A percentile compares a stretch with the other conserved stretches of the same genome.
Evolutionary conservation across 192 early-diverging fungal species (phyloP).

Genomic region (Fimicolochytrium jonesii): DNA sequence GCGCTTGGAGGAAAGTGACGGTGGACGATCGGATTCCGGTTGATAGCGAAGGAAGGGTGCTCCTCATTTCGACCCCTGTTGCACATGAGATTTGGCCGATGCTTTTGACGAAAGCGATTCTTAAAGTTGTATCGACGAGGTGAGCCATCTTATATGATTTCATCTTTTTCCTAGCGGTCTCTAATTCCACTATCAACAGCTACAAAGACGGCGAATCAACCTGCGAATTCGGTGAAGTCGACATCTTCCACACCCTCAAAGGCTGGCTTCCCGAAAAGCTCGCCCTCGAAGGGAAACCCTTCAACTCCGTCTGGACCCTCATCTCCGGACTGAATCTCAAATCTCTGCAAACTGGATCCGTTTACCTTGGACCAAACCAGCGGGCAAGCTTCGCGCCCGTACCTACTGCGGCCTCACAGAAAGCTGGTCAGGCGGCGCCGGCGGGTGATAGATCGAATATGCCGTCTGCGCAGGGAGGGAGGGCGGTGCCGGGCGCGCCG

Average conservation of each 20-base stretch:
- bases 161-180: no score
- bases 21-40: conserved; percentile 62
- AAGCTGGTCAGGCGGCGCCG: no score
- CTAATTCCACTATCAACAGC: conserved; percentile 8
- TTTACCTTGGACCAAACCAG: no score
- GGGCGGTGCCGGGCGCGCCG: not conserved
- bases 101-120: conserved; percentile 52
- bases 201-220: conserved; percentile 34
- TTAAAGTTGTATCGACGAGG: conserved; percentile 52
- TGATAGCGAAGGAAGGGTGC: conserved; percentile 45
- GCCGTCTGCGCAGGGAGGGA: conserved; percentile 3
- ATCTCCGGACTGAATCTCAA: conserved; percentile 25
- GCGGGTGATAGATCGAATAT: conserved; percentile 16
- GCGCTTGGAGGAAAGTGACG: conserved; percentile 55
- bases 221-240: conserved; percentile 51
- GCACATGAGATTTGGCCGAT: conserved; percentile 55
- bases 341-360: no score
- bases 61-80: conserved; percentile 34
- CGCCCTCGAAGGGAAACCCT: conserved; percentile 12
- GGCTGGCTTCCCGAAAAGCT: conserved; percentile 52
- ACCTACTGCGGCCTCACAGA: no score
- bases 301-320: conserved; percentile 8
- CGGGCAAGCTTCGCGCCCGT: not conserved
- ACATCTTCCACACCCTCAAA: conserved; percentile 42
- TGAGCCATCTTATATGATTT: not conserved